A percentile compares a stretch with the other conserved stretches of the same genome.
phyloP scores from a whole-genome alignment of 495 filamentous ascomycete species.

The Parathielavia appendiculata region DNA sequence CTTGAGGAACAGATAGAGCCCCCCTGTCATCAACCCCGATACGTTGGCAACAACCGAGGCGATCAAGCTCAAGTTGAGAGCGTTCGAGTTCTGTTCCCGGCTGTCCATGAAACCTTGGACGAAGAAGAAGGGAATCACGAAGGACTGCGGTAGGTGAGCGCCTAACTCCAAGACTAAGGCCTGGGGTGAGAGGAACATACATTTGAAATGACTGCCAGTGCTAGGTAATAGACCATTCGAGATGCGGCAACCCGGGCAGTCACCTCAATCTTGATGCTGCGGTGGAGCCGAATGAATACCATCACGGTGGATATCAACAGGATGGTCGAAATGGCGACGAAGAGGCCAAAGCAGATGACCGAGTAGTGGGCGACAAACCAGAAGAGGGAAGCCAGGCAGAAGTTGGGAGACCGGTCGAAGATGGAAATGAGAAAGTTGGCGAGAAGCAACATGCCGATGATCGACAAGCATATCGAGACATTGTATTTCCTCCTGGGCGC shows the following conservation, averaged over 20 bases:
- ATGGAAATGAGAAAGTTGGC: slow-evolving; percentile 41
- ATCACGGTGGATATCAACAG: slow-evolving; percentile 31
- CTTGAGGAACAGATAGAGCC: slow-evolving; percentile 47
- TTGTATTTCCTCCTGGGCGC: slow-evolving; percentile 40
- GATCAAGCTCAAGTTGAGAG: slow-evolving; percentile 41
- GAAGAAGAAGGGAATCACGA: slow-evolving; percentile 45
- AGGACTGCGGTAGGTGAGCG: slow-evolving; percentile 27
- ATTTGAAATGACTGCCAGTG: slow-evolving; percentile 38
- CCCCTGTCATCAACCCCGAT: slow-evolving; percentile 44
- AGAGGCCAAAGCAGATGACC: slow-evolving; percentile 36
- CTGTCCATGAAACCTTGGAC: slow-evolving; percentile 32
- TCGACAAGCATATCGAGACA: slow-evolving; percentile 38
- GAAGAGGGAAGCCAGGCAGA: slow-evolving; percentile 47
- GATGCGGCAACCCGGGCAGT: slow-evolving; percentile 40
- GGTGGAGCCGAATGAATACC: slow-evolving; percentile 37
- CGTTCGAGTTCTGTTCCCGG: slow-evolving; percentile 19
- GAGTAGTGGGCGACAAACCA: slow-evolving; percentile 47
- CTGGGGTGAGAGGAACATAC: slow-evolving; percentile 28
- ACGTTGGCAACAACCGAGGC: slow-evolving; percentile 46
- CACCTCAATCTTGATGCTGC: slow-evolving; percentile 39
- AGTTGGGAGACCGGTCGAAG: slow-evolving; percentile 36
- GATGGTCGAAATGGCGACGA: slow-evolving; percentile 32
- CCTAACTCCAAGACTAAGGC: background rate
- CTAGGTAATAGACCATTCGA: slow-evolving; percentile 46
- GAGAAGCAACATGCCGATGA: slow-evolving; percentile 36